Base-by-base conservation (phyloP, 1,284 basidiomycete species). In the Termitomyces sp. region DNA sequence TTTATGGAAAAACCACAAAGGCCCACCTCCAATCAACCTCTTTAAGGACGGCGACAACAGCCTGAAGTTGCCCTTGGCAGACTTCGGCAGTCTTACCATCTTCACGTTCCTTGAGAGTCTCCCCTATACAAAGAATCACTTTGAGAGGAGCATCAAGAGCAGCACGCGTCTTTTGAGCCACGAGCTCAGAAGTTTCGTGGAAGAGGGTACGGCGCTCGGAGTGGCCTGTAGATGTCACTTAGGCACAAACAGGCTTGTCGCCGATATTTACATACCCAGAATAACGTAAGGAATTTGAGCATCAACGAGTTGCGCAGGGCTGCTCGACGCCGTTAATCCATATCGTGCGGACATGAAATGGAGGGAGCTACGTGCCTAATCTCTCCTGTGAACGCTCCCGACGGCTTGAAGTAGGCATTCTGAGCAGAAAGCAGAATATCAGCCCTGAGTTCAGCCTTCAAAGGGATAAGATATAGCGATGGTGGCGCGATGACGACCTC, bases 51-150 rank as follows among this genome's bases (percentile, higher is more conserved):
- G 79, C 74, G 33, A 90, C 81, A 60, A 90, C 92, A 52, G 91
- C 86, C 67, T 87, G 78, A 56, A 98, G 83, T 75, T 98, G 95
- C 52, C 73, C 77, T 66, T 92, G 78, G 65, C 94, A 90, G 44
- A 99, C 91, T 56, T 84, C 70, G 59, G 83, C 81, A 42, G 94
- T 98, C 71, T 88, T 75, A 57, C 79, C 82, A 9, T 78, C 76
- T 73, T 99, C 95, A 63, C 97, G 86, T 78, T 99, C 83, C 62
- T 86, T 75, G 60, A 98, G 86, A 41, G 91, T 94, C 77, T 99
- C 97, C 46, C 96, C 97, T 58, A 98, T 86, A 75, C 96, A 99
- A 61, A 97, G 88, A 67, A 99, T 98, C 62, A 98, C 91, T 57
- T 82, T 87, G 61, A 98, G 80, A 8, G 80, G 81, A 1, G 80